These are phyloP conservation scores for Talaromyces albobiverticillius DNA, from an alignment of 2,329 filamentous ascomycete species.

Conservation along the genomic window DNA sequence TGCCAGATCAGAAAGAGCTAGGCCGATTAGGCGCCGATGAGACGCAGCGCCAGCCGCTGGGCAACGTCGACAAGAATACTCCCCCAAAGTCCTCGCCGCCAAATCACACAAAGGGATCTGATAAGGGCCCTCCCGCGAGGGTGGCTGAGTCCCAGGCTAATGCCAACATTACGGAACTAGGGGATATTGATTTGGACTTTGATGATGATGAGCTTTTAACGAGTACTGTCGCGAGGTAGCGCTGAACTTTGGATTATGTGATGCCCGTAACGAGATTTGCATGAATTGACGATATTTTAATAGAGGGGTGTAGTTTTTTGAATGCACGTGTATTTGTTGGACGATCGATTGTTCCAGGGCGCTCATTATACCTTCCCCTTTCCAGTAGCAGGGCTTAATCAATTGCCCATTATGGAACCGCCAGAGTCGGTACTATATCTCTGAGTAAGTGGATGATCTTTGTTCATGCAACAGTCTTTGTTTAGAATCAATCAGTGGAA, in stretches of 20 bases:
- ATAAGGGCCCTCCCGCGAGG: not conserved
- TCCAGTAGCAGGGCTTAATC: too few relatives aligned
- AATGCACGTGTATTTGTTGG: too few relatives aligned
- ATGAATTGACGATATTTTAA: too few relatives aligned
- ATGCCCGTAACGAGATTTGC: not conserved
- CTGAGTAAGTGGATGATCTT: too few relatives aligned
- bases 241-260: not conserved
- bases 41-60: conserved; percentile 22
- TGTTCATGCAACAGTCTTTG: not conserved
- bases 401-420: not conserved
- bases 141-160: conserved; percentile 6
- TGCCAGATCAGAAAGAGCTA: not conserved
- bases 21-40: not conserved
- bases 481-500: too few relatives aligned
- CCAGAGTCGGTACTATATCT: not conserved
- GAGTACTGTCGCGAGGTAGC: conserved; percentile 22
- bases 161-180: conserved; percentile 12
- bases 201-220: conserved; percentile 35
- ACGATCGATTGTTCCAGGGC: too few relatives aligned
- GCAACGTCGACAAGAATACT: conserved; percentile 26
- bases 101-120: conserved; percentile 13
- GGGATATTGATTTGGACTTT: conserved; percentile 32
- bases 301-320: too few relatives aligned
- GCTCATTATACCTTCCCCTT: too few relatives aligned
- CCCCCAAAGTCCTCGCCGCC: conserved; percentile 23